Conservation (phyloP, 495 filamentous ascomycete genomes). For the Xeromyces bisporus region DNA sequence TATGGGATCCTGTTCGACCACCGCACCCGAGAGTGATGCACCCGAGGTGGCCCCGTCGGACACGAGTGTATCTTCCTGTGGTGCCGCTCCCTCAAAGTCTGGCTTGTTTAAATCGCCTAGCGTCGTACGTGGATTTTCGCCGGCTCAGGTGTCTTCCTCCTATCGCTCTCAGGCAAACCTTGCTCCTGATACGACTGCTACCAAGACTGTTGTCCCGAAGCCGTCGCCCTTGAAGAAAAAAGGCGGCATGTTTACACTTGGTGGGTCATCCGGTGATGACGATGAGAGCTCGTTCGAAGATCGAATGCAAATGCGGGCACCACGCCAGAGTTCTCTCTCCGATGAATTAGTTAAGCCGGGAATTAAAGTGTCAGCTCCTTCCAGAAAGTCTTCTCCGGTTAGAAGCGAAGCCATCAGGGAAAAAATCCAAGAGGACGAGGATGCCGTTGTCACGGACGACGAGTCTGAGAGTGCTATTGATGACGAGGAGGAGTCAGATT, state of each 20-base stretch:
- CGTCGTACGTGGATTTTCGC: conserved; percentile 77
- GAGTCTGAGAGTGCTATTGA: conserved; percentile 72
- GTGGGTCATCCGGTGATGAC: conserved; percentile 60
- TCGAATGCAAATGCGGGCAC: conserved; percentile 30
- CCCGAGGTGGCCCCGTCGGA: conserved; percentile 28
- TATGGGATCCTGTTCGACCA: conserved; percentile 38
- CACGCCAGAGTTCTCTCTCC: conserved; percentile 34
- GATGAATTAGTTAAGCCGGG: conserved; percentile 31
- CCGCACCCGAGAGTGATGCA: conserved; percentile 31
- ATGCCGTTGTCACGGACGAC: conserved; percentile 57
- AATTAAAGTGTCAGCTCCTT: conserved; percentile 13
- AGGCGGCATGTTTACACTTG: conserved; percentile 55
- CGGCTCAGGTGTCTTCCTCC: conserved; percentile 56
- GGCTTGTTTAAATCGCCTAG: conserved; percentile 48
- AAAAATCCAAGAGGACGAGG: conserved; percentile 46
- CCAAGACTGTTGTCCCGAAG: conserved; percentile 23
- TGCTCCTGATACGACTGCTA: conserved; percentile 29
- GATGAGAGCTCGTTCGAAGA: conserved; percentile 66
- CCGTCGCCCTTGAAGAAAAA: conserved; percentile 38
- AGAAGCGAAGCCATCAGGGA: conserved; percentile 54
- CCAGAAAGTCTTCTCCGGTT: conserved; percentile 76
- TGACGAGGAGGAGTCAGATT: conserved; percentile 74
- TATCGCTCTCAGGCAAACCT: conserved; percentile 46
- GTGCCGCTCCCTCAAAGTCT: conserved; percentile 15
- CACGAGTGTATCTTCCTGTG: conserved; percentile 33